These are phyloP conservation scores for Candida suzukii DNA, from an alignment of 805 yeast species.

Conservation along the genomic window DNA sequence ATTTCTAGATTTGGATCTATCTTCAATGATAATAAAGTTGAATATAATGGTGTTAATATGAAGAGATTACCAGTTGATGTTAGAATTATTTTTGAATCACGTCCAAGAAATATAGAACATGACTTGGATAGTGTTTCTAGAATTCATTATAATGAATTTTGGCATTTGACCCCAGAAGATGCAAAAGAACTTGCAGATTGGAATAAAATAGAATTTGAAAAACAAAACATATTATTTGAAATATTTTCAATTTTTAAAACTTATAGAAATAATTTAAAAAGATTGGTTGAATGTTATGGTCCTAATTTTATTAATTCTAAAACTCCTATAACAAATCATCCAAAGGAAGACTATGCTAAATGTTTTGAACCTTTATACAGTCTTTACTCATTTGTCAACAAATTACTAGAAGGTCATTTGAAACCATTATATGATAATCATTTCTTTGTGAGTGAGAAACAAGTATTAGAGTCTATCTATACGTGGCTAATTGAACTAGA, in stretches of 20 bases:
- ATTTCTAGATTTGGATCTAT: background rate
- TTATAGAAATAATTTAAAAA: constrained; percentile 18
- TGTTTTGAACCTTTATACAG: constrained; percentile 21
- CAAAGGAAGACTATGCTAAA: constrained; percentile 15
- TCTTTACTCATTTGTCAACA: constrained; percentile 18
- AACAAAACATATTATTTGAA: constrained; percentile 25
- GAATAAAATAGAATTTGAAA: constrained; percentile 20
- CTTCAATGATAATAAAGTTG: background rate
- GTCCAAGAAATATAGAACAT: constrained; percentile 17
- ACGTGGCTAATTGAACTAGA: constrained; percentile 22
- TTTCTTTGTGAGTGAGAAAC: constrained; percentile 20
- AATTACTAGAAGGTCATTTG: constrained; percentile 14
- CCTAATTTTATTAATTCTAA: constrained; percentile 12
- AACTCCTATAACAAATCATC: constrained; percentile 9
- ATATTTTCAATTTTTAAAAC: constrained; percentile 17
- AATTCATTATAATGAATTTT: constrained; percentile 19
- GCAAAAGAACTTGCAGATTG: constrained; percentile 12
- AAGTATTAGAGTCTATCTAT: constrained; percentile 15
- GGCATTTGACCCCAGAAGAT: constrained; percentile 21
- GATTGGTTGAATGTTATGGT: constrained; percentile 22
- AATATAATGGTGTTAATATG: constrained; percentile 5
- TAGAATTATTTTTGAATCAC: constrained; percentile 18
- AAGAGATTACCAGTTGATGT: constrained; percentile 15
- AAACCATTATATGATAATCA: constrained; percentile 22
- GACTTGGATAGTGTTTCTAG: constrained; percentile 16